Percentiles rank a stretch among this genome's conserved stretches.
These are phyloP conservation scores for Lactarius trivialis DNA, from an alignment of 768 basidiomycete species.

Conservation along the genomic window DNA sequence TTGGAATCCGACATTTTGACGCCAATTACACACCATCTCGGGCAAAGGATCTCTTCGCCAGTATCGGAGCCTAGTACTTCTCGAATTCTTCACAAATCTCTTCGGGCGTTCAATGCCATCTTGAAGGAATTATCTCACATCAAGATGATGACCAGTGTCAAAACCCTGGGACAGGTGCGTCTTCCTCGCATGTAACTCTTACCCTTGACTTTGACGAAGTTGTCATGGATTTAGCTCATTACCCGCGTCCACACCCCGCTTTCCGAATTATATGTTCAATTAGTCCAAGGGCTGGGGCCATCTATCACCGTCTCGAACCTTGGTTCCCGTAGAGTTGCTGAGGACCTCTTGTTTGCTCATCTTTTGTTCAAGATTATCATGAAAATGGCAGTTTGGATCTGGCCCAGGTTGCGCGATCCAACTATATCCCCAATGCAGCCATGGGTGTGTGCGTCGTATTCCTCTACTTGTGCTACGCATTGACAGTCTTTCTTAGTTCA, in stretches of 20 bases:
- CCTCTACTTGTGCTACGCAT: constrained; percentile 1
- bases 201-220: neutral
- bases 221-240: constrained; percentile 40
- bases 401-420: constrained; percentile 33
- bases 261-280: constrained; percentile 52
- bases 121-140: constrained; percentile 64
- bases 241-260: constrained; percentile 49
- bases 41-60: constrained; percentile 38
- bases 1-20: constrained; percentile 49
- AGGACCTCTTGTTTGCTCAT: constrained; percentile 54
- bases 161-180: constrained; percentile 56
- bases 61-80: constrained; percentile 38
- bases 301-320: constrained; percentile 33
- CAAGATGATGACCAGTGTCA: constrained; percentile 65
- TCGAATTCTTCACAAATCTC: constrained; percentile 50
- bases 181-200: neutral
- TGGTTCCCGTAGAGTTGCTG: constrained; percentile 33
- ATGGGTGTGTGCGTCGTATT: constrained; percentile 41
- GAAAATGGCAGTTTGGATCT: constrained; percentile 68
- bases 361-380: constrained; percentile 68
- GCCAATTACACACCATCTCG: constrained; percentile 48
- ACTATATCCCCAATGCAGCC: constrained; percentile 40
- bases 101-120: constrained; percentile 58
- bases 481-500: constrained; percentile 38
- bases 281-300: constrained; percentile 37